These are phyloP conservation scores for Celoporthe dispersa DNA, from an alignment of 2,329 filamentous ascomycete species.

Conservation along the genomic window DNA sequence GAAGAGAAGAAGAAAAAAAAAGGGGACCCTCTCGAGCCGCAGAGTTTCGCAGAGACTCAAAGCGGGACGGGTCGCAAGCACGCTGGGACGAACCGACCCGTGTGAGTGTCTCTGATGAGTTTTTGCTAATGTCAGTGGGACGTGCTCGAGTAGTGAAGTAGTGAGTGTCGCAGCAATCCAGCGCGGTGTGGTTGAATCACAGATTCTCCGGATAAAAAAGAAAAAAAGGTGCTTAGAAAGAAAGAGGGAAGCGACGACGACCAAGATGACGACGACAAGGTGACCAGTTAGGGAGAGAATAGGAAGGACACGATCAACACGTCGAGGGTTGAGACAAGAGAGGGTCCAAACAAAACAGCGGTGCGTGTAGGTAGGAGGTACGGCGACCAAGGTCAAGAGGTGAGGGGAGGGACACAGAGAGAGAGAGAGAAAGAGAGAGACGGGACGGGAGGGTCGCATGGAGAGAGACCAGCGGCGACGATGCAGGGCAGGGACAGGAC, in stretches of 20 bases:
- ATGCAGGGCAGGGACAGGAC: slow-evolving; percentile 17
- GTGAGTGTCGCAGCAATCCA: not conserved
- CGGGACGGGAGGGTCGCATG: slow-evolving; percentile 31
- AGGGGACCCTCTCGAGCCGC: not conserved
- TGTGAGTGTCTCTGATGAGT: not conserved
- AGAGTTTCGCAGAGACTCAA: not conserved
- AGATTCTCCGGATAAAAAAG: slow-evolving; percentile 1
- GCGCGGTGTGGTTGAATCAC: slow-evolving; percentile 8
- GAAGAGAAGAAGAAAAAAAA: slow-evolving; percentile 2
- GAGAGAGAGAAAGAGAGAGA: slow-evolving; percentile 21
- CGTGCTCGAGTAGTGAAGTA: not conserved
- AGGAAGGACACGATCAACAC: slow-evolving; percentile 18
- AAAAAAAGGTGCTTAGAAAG: not conserved
- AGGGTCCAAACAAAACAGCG: slow-evolving; percentile 8
- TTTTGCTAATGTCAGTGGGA: not conserved
- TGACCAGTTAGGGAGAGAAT: not conserved
- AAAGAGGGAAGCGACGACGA: slow-evolving; percentile 7
- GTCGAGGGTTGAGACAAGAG: slow-evolving; percentile 23
- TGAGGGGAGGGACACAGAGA: slow-evolving; percentile 7
- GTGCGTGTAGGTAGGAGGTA: slow-evolving; percentile 1
- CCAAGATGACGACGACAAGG: slow-evolving; percentile 21
- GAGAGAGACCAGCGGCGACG: slow-evolving; percentile 15
- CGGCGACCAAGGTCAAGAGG: not conserved
- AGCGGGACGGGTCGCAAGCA: slow-evolving; percentile 4
- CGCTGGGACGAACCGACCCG: not conserved